A percentile compares a stretch with the other conserved stretches of the same genome.
phyloP scores from a whole-genome alignment of 345 rosid species.

The Aethionema arabicum region DNA sequence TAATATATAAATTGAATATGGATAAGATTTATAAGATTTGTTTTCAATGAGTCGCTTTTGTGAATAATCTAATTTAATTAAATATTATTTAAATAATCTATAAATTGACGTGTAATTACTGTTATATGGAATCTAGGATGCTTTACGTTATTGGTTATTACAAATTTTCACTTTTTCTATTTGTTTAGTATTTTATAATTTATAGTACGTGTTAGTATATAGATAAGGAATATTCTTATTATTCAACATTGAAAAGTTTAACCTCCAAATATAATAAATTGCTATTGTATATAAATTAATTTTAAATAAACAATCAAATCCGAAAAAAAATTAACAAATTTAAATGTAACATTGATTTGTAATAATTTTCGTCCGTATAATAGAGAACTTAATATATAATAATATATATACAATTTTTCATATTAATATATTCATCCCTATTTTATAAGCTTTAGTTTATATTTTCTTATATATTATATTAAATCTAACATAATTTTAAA shows the following conservation, averaged over 20 bases:
- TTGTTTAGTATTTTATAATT: not conserved
- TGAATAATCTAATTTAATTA: constrained; percentile 4
- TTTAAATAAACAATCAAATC: no score
- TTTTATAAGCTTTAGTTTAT: no score
- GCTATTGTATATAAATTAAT: no score
- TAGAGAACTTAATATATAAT: not conserved
- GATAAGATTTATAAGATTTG: constrained; percentile 37
- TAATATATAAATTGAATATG: constrained; percentile 22
- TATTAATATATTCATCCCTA: no score
- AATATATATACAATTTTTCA: not conserved
- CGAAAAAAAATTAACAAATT: no score
- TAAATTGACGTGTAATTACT: constrained; percentile 25
- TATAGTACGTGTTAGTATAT: not conserved
- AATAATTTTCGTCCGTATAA: not conserved
- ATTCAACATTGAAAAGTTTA: constrained; percentile 21
- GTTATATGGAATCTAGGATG: constrained; percentile 19
- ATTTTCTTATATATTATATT: no score
- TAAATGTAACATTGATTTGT: no score
- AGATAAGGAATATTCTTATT: constrained; percentile 19
- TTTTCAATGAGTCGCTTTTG: constrained; percentile 34
- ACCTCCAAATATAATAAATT: not conserved
- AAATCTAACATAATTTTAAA: no score
- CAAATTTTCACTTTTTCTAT: constrained; percentile 19
- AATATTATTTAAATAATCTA: constrained; percentile 5
- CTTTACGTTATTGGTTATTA: constrained; percentile 22